These are phyloP conservation scores for Nannochloropsis granulata DNA, from an alignment of 108 stramenopile genomes.

Conservation along the genomic window DNA sequence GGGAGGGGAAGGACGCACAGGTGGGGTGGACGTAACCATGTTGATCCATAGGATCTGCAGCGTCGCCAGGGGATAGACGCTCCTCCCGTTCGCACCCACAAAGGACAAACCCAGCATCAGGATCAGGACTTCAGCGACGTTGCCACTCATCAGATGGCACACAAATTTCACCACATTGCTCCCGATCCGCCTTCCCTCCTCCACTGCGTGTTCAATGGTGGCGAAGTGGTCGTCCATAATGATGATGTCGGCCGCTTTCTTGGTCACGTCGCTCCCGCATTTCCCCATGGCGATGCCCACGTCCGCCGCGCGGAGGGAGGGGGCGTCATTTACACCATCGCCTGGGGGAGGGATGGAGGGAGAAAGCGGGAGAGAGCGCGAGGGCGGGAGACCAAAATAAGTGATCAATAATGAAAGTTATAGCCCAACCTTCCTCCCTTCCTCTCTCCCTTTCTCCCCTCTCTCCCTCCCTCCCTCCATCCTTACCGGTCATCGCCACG, in stretches of 20 bases:
- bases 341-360: background rate
- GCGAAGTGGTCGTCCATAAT: conserved; percentile 79
- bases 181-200: conserved; percentile 61
- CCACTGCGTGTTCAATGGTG: conserved; percentile 73
- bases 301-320: conserved; percentile 76
- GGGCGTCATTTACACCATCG: conserved; percentile 59
- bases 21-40: background rate
- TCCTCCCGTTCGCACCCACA: background rate
- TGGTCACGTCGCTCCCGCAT: conserved; percentile 88
- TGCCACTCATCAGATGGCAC: conserved; percentile 31
- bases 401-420: background rate
- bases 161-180: conserved; percentile 48
- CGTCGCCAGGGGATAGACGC: background rate
- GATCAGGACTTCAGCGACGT: conserved; percentile 38
- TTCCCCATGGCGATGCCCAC: conserved; percentile 94
- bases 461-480: conserved; percentile 28
- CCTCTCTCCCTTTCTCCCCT: too few relatives aligned
- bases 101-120: background rate
- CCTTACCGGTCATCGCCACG: conserved; percentile 84
- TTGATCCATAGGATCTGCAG: conserved; percentile 3
- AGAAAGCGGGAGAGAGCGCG: background rate
- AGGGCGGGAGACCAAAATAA: background rate
- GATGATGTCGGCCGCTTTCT: conserved; percentile 87
- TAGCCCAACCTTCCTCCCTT: too few relatives aligned
- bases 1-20: background rate